These are phyloP conservation scores for Diaporthe citriasiana DNA, from an alignment of 2,329 filamentous ascomycete species.

Conservation along the genomic window DNA sequence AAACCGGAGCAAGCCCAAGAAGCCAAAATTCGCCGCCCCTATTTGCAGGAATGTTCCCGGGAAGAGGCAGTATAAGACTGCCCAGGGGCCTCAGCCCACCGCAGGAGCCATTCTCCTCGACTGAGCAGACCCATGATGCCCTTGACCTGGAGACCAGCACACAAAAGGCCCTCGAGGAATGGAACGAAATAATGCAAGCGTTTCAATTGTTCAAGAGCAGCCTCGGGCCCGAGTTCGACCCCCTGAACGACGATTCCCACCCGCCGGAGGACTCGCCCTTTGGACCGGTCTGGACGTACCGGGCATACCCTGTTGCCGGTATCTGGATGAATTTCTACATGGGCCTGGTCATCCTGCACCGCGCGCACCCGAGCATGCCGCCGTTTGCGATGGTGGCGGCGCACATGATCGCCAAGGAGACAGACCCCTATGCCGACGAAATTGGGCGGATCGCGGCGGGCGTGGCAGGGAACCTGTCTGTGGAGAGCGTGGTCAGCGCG, in stretches of 20 bases:
- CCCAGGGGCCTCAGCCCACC: slow-evolving; percentile 70
- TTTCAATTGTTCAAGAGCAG: slow-evolving; percentile 76
- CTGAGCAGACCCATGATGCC: slow-evolving; percentile 58
- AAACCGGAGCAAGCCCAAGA: slow-evolving; percentile 63
- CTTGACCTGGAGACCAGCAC: slow-evolving; percentile 75
- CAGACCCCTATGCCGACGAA: slow-evolving; percentile 77
- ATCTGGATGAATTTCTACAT: slow-evolving; percentile 92
- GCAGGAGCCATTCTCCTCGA: slow-evolving; percentile 56
- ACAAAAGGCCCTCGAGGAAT: slow-evolving; percentile 80
- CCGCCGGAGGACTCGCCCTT: slow-evolving; percentile 80
- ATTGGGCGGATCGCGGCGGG: slow-evolving; percentile 88
- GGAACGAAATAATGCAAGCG: slow-evolving; percentile 80
- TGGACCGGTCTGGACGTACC: slow-evolving; percentile 83
- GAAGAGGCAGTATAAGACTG: slow-evolving; percentile 62
- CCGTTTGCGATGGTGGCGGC: slow-evolving; percentile 91
- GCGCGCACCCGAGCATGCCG: slow-evolving; percentile 90
- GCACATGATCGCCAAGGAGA: slow-evolving; percentile 80
- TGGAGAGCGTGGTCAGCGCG: slow-evolving; percentile 76
- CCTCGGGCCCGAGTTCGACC: slow-evolving; percentile 82
- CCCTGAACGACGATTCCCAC: slow-evolving; percentile 77
- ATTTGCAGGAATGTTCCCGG: slow-evolving; percentile 70
- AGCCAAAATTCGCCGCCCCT: slow-evolving; percentile 56
- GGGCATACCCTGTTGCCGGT: slow-evolving; percentile 87
- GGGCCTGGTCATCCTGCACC: slow-evolving; percentile 84
- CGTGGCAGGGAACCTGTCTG: slow-evolving; percentile 68